A percentile compares a stretch with the other conserved stretches of the same genome.
phyloP scores from a whole-genome alignment of 805 yeast genomes.

The Ogataea nonfermentans region DNA sequence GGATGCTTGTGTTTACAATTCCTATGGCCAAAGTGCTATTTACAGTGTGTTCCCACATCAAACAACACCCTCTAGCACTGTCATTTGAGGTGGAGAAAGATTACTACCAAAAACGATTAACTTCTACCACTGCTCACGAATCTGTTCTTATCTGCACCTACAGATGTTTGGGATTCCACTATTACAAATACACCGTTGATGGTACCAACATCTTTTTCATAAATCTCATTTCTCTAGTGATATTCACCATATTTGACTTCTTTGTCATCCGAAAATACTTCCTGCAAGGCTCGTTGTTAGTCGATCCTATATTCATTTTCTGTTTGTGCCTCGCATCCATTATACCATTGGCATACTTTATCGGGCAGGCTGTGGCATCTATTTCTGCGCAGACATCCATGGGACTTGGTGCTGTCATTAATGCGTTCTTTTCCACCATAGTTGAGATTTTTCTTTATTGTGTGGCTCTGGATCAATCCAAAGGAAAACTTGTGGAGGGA shows the following conservation, averaged over 20 bases:
- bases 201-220: conserved; percentile 94
- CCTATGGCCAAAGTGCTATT: conserved; percentile 86
- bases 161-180: conserved; percentile 87
- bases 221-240: conserved; percentile 74
- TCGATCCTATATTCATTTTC: conserved; percentile 67
- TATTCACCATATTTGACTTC: conserved; percentile 79
- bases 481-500: conserved; percentile 91
- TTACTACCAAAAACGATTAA: conserved; percentile 39
- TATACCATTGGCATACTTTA: conserved; percentile 91
- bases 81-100: conserved; percentile 62
- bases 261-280: conserved; percentile 53
- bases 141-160: conserved; percentile 82
- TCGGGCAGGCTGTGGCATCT: conserved; percentile 99
- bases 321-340: conserved; percentile 77
- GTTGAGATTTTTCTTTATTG: conserved; percentile 92
- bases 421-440: conserved; percentile 94
- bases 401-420: conserved; percentile 98
- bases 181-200: conserved; percentile 93
- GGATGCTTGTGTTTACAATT: conserved; percentile 84
- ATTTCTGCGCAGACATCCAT: conserved; percentile 97
- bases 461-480: conserved; percentile 82
- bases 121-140: conserved; percentile 42
- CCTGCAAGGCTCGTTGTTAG: conserved; percentile 41
- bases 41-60: conserved; percentile 69
- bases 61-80: conserved; percentile 90